These are phyloP conservation scores for Penicillium sp. DNA, from an alignment of 2,329 filamentous ascomycete genomes.

Conservation along the genomic window DNA sequence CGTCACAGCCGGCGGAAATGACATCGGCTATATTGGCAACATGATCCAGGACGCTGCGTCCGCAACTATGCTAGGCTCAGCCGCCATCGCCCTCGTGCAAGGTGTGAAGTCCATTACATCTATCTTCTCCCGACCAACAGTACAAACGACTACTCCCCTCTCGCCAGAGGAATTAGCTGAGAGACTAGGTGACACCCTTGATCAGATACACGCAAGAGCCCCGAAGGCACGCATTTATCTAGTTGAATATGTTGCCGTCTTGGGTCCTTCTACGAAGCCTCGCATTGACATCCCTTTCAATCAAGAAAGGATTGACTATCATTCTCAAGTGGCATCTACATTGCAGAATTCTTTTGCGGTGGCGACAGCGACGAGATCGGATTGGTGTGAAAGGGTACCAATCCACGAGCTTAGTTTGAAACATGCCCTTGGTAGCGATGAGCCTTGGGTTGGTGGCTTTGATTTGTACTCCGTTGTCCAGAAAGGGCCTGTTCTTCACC, in stretches of 20 bases:
- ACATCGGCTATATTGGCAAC: constrained; percentile 17
- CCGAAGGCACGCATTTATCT: constrained; percentile 12
- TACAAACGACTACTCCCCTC: not conserved
- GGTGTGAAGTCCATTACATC: not conserved
- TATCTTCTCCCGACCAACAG: not conserved
- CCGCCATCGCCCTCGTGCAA: not conserved
- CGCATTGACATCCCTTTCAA: constrained; percentile 8
- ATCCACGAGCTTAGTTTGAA: constrained; percentile 14
- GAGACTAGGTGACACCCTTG: constrained; percentile 9
- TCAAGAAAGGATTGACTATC: constrained; percentile 12
- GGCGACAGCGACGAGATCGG: constrained; percentile 4
- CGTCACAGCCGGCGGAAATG: constrained; percentile 18
- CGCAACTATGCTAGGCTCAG: not conserved
- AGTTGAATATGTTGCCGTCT: constrained; percentile 17
- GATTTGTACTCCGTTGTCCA: not conserved
- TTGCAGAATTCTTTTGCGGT: constrained; percentile 13
- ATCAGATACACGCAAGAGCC: constrained; percentile 12
- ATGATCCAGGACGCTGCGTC: constrained; percentile 13
- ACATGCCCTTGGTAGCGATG: constrained; percentile 13
- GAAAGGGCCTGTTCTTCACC: constrained; percentile 8
- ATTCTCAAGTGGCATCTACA: constrained; percentile 7
- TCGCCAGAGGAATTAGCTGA: constrained; percentile 5
- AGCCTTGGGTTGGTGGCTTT: constrained; percentile 17
- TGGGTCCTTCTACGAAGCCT: constrained; percentile 13
- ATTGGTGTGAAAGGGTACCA: constrained; percentile 17